Evolutionary conservation across 371 early-diverging fungal species (phyloP).

Genomic region (Mucor ambiguus): DNA sequence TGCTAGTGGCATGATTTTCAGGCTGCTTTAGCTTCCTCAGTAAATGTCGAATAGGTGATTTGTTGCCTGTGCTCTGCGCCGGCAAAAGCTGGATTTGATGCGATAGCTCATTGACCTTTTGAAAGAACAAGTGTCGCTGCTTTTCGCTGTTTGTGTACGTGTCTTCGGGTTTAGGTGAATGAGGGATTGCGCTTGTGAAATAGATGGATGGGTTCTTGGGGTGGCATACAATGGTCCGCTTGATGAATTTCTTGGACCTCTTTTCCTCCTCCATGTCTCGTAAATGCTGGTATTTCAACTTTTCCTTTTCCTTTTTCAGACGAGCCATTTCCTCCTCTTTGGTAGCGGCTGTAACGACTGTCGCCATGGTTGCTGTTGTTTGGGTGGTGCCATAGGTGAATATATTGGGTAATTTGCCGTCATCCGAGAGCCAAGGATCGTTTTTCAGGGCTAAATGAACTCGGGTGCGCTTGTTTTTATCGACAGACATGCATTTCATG

Average conservation of each 20-base stretch:
- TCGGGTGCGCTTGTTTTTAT: slow-evolving; percentile 48
- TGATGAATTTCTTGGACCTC: slow-evolving; percentile 23
- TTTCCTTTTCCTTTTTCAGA: slow-evolving; percentile 34
- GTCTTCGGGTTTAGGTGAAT: slow-evolving; percentile 39
- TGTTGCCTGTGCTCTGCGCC: slow-evolving; percentile 23
- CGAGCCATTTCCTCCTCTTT: slow-evolving; percentile 15
- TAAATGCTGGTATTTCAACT: slow-evolving; percentile 36
- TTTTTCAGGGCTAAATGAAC: slow-evolving; percentile 49
- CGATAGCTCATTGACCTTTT: slow-evolving; percentile 36
- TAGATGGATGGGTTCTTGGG: slow-evolving; percentile 48
- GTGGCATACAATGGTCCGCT: slow-evolving; percentile 45
- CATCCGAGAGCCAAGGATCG: slow-evolving; percentile 55
- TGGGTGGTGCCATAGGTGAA: slow-evolving; percentile 13
- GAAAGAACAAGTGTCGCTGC: slow-evolving; percentile 36
- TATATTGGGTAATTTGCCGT: slow-evolving; percentile 34
- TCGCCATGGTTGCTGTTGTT: not conserved
- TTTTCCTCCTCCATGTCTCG: slow-evolving; percentile 39
- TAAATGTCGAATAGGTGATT: slow-evolving; percentile 38
- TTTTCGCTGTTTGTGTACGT: slow-evolving; percentile 30
- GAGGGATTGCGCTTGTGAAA: slow-evolving; percentile 38
- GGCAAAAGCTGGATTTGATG: slow-evolving; percentile 35
- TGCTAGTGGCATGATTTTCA: not conserved
- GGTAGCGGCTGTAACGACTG: not conserved
- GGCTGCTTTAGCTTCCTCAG: slow-evolving; percentile 37
- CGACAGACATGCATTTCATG: slow-evolving; percentile 53